Conservation (phyloP, 2,329 filamentous ascomycete species). For the Cercospora zeina region DNA sequence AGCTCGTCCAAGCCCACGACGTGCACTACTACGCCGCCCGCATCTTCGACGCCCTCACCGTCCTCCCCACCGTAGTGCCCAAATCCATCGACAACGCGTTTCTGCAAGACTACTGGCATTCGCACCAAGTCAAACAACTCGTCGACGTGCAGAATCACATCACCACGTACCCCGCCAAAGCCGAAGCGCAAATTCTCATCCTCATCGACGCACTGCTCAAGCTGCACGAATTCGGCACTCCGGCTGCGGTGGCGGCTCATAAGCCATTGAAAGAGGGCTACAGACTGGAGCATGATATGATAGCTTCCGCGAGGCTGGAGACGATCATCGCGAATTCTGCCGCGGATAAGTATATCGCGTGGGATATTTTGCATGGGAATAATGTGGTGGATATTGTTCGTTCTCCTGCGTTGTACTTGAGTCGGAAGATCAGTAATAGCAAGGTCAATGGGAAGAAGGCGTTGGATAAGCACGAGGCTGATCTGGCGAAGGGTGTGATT, state of each 20-base stretch:
- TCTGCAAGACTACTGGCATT: constrained; percentile 17
- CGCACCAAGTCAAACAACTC: constrained; percentile 19
- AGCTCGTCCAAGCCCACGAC: neutral
- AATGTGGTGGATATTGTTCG: constrained; percentile 13
- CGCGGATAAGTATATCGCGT: constrained; percentile 25
- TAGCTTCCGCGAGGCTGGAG: constrained; percentile 20
- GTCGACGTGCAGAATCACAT: constrained; percentile 6
- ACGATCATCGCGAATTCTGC: constrained; percentile 15
- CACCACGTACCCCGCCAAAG: neutral
- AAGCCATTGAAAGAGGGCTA: constrained; percentile 19
- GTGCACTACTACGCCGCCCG: constrained; percentile 15
- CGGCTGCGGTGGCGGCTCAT: constrained; percentile 12
- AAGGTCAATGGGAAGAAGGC: constrained; percentile 27
- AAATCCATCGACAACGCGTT: constrained; percentile 8
- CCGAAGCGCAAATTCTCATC: constrained; percentile 24
- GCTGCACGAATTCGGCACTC: constrained; percentile 21
- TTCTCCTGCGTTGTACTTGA: constrained; percentile 18
- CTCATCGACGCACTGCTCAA: constrained; percentile 20
- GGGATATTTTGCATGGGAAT: constrained; percentile 21
- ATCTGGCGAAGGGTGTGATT: neutral
- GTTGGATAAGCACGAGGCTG: constrained; percentile 11
- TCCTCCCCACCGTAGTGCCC: neutral
- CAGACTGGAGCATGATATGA: constrained; percentile 12
- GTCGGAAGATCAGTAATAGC: constrained; percentile 24
- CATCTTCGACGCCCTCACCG: constrained; percentile 17